Conservation (phyloP, 2,329 filamentous ascomycete genomes). For the Curvularia hawaiiensis region DNA sequence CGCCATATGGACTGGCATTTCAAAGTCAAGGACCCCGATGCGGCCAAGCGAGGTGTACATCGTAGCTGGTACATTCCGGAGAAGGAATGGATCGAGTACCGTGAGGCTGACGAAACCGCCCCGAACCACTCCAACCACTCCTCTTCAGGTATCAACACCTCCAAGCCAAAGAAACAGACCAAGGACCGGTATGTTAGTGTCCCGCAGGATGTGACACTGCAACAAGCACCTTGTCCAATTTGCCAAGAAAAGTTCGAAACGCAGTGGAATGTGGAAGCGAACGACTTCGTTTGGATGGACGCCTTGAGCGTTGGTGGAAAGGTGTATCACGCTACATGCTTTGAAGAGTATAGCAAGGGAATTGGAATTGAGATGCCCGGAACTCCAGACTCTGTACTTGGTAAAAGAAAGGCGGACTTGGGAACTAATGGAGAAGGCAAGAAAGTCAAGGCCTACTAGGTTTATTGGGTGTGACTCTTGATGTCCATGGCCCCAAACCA, state of each 20-base stretch:
- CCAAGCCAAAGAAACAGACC: constrained; percentile 57
- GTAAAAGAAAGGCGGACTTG: constrained; percentile 44
- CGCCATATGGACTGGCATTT: constrained; percentile 99
- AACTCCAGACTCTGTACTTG: constrained; percentile 46
- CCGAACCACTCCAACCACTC: constrained; percentile 37
- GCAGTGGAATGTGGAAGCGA: constrained; percentile 87
- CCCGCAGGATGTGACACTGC: constrained; percentile 75
- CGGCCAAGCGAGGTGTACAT: constrained; percentile 83
- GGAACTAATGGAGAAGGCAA: constrained; percentile 35
- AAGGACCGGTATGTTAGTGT: constrained; percentile 78
- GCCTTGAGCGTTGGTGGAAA: constrained; percentile 77
- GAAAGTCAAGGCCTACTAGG: constrained; percentile 36
- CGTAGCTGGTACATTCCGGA: constrained; percentile 96
- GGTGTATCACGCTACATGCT: constrained; percentile 89
- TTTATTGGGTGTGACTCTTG: constrained; percentile 5
- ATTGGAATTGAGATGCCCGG: constrained; percentile 38
- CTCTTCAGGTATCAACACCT: constrained; percentile 45
- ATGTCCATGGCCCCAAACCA: background rate
- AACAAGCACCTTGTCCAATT: constrained; percentile 84
- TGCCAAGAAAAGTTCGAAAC: constrained; percentile 95
- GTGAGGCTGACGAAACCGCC: constrained; percentile 73
- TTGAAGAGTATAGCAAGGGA: constrained; percentile 64
- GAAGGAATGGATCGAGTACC: constrained; percentile 89
- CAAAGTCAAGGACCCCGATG: constrained; percentile 86
- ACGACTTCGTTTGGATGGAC: constrained; percentile 98